Conservation (phyloP, 805 yeast genomes). For the Candida namnaoensis region DNA sequence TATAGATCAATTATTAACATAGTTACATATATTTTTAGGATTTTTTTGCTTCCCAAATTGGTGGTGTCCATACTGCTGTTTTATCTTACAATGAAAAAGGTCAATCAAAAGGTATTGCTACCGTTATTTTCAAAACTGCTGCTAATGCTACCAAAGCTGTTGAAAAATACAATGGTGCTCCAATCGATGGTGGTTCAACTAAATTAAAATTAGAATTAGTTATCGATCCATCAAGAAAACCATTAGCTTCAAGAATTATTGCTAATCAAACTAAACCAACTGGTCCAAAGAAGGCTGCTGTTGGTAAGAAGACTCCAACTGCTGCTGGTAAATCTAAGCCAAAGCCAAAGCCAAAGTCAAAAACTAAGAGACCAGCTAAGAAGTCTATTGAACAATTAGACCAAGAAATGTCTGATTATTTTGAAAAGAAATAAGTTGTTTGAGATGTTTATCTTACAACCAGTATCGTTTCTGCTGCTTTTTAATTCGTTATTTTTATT, state of each 20-base stretch:
- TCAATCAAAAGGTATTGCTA: constrained; percentile 85
- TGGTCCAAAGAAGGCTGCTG: constrained; percentile 8
- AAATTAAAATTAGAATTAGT: constrained; percentile 75
- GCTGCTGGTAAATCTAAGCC: constrained; percentile 14
- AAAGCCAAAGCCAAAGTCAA: constrained; percentile 17
- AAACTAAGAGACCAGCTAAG: constrained; percentile 35
- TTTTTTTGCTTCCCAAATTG: constrained; percentile 81
- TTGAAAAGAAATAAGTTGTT: constrained; percentile 33
- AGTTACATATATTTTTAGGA: constrained; percentile 40
- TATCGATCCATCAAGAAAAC: constrained; percentile 73
- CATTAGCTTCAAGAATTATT: constrained; percentile 66
- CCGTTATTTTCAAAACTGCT: constrained; percentile 63
- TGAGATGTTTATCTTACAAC: constrained; percentile 12
- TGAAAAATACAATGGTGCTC: constrained; percentile 82
- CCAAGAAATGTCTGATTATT: constrained; percentile 97
- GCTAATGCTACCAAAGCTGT: constrained; percentile 74
- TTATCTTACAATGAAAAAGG: constrained; percentile 84
- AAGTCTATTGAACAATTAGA: constrained; percentile 91
- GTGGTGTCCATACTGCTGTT: constrained; percentile 66
- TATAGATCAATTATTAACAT: background rate
- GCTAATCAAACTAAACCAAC: constrained; percentile 28
- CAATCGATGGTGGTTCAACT: constrained; percentile 80
- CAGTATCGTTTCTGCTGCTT: no score
- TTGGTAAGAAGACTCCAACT: constrained; percentile 11
- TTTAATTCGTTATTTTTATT: no score